These are phyloP conservation scores for Suillus discolor DNA, from an alignment of 768 basidiomycete species.

Conservation along the genomic window DNA sequence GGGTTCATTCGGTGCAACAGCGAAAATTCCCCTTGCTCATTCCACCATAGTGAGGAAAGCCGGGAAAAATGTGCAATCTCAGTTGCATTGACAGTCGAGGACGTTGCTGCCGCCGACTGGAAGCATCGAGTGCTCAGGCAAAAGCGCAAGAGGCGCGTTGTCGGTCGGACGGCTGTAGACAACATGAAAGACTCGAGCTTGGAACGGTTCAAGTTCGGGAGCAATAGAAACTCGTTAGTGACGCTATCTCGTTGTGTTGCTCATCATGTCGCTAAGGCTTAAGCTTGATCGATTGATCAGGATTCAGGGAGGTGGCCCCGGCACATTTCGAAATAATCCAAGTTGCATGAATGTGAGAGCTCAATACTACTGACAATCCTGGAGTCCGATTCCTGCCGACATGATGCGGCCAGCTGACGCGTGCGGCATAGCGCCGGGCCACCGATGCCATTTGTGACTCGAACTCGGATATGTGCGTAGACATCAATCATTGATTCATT, in stretches of 20 bases:
- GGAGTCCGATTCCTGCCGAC: not conserved
- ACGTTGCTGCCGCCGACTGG: slow-evolving; percentile 21
- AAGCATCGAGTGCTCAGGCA: slow-evolving; percentile 15
- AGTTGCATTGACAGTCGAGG: slow-evolving; percentile 57
- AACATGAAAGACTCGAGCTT: slow-evolving; percentile 17
- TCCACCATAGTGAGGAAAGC: slow-evolving; percentile 94
- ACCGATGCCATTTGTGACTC: not conserved
- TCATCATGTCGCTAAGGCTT: not conserved
- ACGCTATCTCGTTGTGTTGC: not conserved
- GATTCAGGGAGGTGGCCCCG: not conserved
- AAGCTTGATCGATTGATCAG: not conserved
- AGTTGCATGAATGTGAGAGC: not conserved
- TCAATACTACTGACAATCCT: not conserved
- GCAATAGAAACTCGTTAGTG: not conserved
- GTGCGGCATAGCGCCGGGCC: not conserved
- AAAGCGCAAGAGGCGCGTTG: slow-evolving; percentile 12
- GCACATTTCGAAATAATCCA: not conserved
- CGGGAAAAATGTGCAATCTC: slow-evolving; percentile 91
- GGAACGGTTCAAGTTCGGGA: not conserved
- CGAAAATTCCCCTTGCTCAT: slow-evolving; percentile 88
- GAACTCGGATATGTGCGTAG: not conserved
- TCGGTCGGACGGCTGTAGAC: slow-evolving; percentile 20
- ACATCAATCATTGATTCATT: too few species aligned
- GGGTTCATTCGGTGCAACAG: slow-evolving; percentile 96
- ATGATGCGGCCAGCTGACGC: not conserved